Evolutionary conservation across 2,329 filamentous ascomycete species (phyloP).

Genomic region (Paracorniculantispora psalliotae): DNA sequence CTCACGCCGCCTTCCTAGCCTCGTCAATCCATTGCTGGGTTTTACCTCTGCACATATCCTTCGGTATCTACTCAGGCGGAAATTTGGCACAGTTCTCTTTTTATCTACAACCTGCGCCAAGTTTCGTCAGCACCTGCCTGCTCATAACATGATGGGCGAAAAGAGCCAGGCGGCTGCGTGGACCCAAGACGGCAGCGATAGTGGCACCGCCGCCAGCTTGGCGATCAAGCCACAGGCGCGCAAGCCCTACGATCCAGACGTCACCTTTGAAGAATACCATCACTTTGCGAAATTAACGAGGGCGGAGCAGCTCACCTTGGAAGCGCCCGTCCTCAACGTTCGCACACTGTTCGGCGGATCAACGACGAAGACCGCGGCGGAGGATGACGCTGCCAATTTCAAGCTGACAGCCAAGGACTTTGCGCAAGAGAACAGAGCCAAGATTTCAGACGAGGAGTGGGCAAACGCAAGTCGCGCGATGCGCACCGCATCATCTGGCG

Average conservation of each 20-base stretch:
- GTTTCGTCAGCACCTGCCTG: neutral
- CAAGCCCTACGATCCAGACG: slow-evolving; percentile 20
- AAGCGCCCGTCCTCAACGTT: neutral
- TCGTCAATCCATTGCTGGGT: neutral
- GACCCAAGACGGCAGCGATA: neutral
- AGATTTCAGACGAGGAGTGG: slow-evolving; percentile 37
- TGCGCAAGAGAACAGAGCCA: neutral
- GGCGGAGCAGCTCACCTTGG: slow-evolving; percentile 16
- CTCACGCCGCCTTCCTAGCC: neutral
- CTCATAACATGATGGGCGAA: neutral
- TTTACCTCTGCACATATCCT: neutral
- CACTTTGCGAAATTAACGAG: slow-evolving; percentile 23
- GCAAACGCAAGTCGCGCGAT: slow-evolving; percentile 39
- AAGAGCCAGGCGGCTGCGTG: neutral
- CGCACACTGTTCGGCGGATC: neutral
- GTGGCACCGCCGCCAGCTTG: neutral
- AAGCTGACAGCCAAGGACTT: slow-evolving; percentile 2
- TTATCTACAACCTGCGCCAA: no score
- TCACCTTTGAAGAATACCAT: slow-evolving; percentile 24
- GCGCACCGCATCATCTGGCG: slow-evolving; percentile 41
- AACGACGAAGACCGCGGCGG: neutral
- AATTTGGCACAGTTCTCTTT: neutral
- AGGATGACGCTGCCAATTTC: neutral
- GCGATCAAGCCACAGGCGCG: slow-evolving; percentile 13
- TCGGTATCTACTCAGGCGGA: no score